These are phyloP conservation scores for Monilinia fructicola DNA, from an alignment of 2,329 filamentous ascomycete species.

Conservation along the genomic window DNA sequence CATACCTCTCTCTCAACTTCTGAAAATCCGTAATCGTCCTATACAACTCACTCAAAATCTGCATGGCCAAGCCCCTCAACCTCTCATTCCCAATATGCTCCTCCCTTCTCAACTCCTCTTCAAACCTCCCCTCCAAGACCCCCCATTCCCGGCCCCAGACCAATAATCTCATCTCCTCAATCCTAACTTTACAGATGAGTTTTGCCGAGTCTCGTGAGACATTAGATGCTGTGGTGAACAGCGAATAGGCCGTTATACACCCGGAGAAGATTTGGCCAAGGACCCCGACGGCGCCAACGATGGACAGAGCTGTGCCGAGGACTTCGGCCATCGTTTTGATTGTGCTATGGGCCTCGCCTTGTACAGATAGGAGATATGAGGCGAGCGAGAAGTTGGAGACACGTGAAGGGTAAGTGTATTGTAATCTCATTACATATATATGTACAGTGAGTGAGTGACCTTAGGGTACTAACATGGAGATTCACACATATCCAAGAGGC, in stretches of 20 bases:
- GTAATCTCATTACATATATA: not conserved
- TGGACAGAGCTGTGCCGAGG: slow-evolving; percentile 46
- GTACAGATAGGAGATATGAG: not conserved
- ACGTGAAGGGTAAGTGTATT: not conserved
- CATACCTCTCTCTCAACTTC: slow-evolving; percentile 47
- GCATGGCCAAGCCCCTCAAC: slow-evolving; percentile 44
- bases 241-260: slow-evolving; percentile 48
- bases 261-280: slow-evolving; percentile 50
- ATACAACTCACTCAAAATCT: slow-evolving; percentile 47
- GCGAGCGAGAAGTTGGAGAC: not conserved
- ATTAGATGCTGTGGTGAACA: slow-evolving; percentile 47
- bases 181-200: slow-evolving; percentile 50
- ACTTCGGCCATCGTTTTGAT: slow-evolving; percentile 43
- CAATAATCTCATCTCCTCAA: slow-evolving; percentile 51
- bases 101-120: slow-evolving; percentile 45
- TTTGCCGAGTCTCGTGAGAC: slow-evolving; percentile 47
- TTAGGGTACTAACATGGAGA: not conserved
- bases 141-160: slow-evolving; percentile 52
- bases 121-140: slow-evolving; percentile 47
- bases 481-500: not conserved
- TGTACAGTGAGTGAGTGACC: not conserved
- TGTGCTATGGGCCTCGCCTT: too few relatives aligned
- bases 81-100: slow-evolving; percentile 40
- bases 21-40: slow-evolving; percentile 48
- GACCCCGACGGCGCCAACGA: slow-evolving; percentile 48